Conservation (phyloP, 2,329 filamentous ascomycete genomes). For the Madurella fahalii region DNA sequence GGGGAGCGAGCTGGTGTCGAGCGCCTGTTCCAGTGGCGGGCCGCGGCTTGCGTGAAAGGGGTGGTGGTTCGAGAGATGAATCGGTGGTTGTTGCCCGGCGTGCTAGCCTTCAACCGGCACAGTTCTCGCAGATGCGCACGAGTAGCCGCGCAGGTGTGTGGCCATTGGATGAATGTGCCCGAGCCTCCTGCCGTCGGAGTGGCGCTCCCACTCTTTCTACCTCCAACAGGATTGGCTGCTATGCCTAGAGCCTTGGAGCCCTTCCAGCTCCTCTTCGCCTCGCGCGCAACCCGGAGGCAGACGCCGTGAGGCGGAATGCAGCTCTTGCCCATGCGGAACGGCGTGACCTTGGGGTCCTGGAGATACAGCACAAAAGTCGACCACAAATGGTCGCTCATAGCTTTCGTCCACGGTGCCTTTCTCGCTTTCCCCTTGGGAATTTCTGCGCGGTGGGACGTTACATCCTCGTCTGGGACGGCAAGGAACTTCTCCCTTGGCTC, state of each 20-base stretch:
- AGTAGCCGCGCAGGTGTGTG: constrained; percentile 60
- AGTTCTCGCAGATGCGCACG: constrained; percentile 59
- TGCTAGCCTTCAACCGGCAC: constrained; percentile 52
- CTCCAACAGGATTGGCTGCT: constrained; percentile 25
- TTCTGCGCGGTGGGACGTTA: constrained; percentile 6
- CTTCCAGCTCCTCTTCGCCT: constrained; percentile 64
- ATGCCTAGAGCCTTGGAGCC: constrained; percentile 45
- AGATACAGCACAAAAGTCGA: constrained; percentile 61
- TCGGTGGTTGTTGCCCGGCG: constrained; percentile 39
- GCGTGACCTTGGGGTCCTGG: constrained; percentile 64
- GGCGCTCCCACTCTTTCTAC: constrained; percentile 47
- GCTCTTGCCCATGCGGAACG: constrained; percentile 60
- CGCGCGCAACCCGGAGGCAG: constrained; percentile 60
- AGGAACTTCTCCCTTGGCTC: constrained; percentile 34
- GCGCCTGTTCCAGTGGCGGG: constrained; percentile 47
- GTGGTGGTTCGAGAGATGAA: constrained; percentile 53
- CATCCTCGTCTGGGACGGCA: constrained; percentile 9
- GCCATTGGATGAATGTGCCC: constrained; percentile 56
- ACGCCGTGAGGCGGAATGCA: constrained; percentile 62
- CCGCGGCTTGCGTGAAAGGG: constrained; percentile 50
- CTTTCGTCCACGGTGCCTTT: constrained; percentile 59
- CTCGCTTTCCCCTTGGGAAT: constrained; percentile 32
- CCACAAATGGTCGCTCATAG: constrained; percentile 64
- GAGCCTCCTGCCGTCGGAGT: constrained; percentile 50
- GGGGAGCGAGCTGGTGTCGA: constrained; percentile 43